phyloP scores from a whole-genome alignment of 805 yeast genomes.

The Yarrowia sp. region DNA sequence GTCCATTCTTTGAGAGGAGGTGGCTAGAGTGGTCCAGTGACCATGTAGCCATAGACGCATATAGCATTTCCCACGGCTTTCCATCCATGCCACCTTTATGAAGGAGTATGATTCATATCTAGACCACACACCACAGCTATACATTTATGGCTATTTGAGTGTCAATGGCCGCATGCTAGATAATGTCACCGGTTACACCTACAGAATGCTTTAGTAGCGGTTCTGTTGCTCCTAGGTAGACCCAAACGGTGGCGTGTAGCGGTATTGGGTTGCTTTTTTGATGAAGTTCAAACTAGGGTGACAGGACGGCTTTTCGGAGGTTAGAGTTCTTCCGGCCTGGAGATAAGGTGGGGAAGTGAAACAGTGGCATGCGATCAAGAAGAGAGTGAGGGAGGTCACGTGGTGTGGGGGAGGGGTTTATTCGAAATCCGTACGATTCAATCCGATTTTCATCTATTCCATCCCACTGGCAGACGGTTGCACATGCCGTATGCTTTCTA shows the following conservation, averaged over 20 bases:
- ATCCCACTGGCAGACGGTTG: background rate
- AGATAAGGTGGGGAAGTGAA: constrained; percentile 1
- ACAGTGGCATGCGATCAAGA: background rate
- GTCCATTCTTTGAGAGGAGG: background rate
- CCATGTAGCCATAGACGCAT: no score
- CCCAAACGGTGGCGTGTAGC: background rate
- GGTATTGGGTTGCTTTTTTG: background rate
- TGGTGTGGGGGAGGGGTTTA: background rate
- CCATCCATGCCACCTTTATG: no score
- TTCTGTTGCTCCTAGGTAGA: background rate
- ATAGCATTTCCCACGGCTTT: no score
- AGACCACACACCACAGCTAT: no score
- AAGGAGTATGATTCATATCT: no score
- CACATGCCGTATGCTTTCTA: background rate
- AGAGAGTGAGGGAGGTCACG: background rate
- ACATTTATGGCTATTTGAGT: no score
- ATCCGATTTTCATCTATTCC: no score
- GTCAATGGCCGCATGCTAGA: no score
- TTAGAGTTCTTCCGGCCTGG: background rate
- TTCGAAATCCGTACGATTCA: no score
- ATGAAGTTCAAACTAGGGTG: background rate
- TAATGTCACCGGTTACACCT: no score
- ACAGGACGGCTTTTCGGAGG: background rate
- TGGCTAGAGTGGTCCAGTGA: background rate
- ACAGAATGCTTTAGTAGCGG: background rate